These are phyloP conservation scores for Colletotrichum sp. DNA, from an alignment of 2,329 filamentous ascomycete species.

Conservation along the genomic window DNA sequence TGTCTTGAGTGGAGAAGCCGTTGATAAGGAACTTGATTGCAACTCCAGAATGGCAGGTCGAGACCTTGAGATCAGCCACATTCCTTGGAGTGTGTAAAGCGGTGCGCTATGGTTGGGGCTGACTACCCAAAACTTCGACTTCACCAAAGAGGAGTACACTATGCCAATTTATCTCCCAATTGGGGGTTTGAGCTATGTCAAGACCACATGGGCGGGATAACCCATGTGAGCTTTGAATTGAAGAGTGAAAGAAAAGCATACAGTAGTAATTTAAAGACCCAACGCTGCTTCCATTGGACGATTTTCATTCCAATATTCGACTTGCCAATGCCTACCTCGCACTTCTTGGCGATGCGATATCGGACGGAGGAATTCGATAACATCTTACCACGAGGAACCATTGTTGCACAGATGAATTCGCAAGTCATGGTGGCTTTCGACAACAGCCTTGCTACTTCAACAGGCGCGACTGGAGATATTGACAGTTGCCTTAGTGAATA, in stretches of 20 bases:
- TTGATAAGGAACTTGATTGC: not conserved
- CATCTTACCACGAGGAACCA: not conserved
- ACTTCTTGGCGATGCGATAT: not conserved
- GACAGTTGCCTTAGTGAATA: not conserved
- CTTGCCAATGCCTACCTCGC: not conserved
- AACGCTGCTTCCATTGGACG: not conserved
- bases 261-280: not conserved
- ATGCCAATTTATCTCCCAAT: not conserved
- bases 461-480: not conserved
- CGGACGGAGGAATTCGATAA: not conserved
- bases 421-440: not conserved
- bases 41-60: not conserved
- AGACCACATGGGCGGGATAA: not conserved
- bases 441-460: not conserved
- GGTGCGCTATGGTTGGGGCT: not conserved
- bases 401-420: not conserved
- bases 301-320: not conserved
- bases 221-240: not conserved
- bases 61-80: not conserved
- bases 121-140: not conserved
- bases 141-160: not conserved
- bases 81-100: not conserved
- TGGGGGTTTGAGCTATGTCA: not conserved
- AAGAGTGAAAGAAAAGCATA: not conserved
- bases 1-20: not conserved